Evolutionary conservation across 1,284 basidiomycete genomes (phyloP).

Genomic region (Apiotrichum gamsii): DNA sequence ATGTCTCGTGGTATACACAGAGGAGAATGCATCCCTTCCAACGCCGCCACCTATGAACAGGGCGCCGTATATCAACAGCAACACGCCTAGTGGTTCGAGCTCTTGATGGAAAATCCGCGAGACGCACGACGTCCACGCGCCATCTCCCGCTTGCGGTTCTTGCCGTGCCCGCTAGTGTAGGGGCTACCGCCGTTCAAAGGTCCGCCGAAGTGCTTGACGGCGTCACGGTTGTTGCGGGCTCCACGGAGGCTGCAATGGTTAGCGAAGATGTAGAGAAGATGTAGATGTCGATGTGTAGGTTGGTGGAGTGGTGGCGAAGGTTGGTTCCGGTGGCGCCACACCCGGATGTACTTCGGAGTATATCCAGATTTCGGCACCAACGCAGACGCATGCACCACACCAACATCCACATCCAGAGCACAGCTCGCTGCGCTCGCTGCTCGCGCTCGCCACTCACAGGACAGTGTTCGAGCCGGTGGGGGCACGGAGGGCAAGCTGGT

Average conservation of each 20-base stretch:
- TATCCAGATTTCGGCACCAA: background rate
- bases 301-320: background rate
- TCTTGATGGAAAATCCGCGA: slow-evolving; percentile 49
- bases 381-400: too few species aligned
- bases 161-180: slow-evolving; percentile 85
- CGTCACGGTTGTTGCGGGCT: slow-evolving; percentile 85
- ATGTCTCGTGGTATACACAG: too few species aligned
- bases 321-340: too few species aligned
- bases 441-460: too few species aligned
- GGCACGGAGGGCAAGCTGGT: slow-evolving; percentile 89
- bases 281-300: background rate
- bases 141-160: slow-evolving; percentile 80
- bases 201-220: slow-evolving; percentile 87
- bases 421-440: too few species aligned
- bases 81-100: slow-evolving; percentile 44
- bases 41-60: too few species aligned
- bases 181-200: slow-evolving; percentile 43
- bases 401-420: too few species aligned
- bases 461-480: slow-evolving; percentile 96
- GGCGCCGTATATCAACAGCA: too few species aligned
- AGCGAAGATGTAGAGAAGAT: too few species aligned
- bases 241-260: too few species aligned
- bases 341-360: background rate
- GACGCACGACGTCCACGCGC: slow-evolving; percentile 71
- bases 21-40: too few species aligned